These are phyloP conservation scores for Actinidia polygama DNA, from an alignment of 179 eudicot species.

Conservation along the genomic window DNA sequence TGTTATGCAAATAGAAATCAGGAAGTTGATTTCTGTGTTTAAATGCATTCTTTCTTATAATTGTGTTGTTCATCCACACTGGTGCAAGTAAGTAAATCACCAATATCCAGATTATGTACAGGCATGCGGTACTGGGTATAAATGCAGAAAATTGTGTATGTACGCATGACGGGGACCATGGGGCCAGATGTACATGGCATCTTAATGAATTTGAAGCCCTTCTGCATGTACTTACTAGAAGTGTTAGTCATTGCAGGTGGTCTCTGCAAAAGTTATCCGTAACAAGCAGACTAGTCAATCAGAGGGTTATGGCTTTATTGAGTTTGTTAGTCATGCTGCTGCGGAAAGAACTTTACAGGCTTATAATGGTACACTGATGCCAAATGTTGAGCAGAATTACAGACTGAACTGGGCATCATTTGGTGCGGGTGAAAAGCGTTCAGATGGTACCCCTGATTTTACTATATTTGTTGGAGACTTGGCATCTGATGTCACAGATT, in stretches of 20 bases:
- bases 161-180: background rate
- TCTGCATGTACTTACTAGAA: background rate
- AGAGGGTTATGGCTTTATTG: constrained; percentile 89
- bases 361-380: constrained; percentile 73
- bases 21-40: too few species aligned
- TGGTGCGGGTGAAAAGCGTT: constrained; percentile 83
- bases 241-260: constrained; percentile 48
- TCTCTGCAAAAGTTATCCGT: constrained; percentile 72
- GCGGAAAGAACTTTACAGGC: constrained; percentile 76
- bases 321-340: constrained; percentile 65
- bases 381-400: constrained; percentile 71
- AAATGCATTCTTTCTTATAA: too few species aligned
- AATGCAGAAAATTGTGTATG: background rate
- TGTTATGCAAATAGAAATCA: background rate
- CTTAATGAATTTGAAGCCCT: too few species aligned
- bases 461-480: constrained; percentile 94
- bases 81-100: background rate
- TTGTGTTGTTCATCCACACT: background rate
- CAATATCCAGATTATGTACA: background rate
- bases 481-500: constrained; percentile 89
- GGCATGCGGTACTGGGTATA: background rate
- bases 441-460: constrained; percentile 70
- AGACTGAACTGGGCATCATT: constrained; percentile 88
- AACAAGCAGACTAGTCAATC: constrained; percentile 75
- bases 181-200: too few species aligned